A percentile compares a stretch with the other conserved stretches of the same genome.
Conservation (phyloP, 202 grass and related monocot species). For the Panicum hallii region DNA sequence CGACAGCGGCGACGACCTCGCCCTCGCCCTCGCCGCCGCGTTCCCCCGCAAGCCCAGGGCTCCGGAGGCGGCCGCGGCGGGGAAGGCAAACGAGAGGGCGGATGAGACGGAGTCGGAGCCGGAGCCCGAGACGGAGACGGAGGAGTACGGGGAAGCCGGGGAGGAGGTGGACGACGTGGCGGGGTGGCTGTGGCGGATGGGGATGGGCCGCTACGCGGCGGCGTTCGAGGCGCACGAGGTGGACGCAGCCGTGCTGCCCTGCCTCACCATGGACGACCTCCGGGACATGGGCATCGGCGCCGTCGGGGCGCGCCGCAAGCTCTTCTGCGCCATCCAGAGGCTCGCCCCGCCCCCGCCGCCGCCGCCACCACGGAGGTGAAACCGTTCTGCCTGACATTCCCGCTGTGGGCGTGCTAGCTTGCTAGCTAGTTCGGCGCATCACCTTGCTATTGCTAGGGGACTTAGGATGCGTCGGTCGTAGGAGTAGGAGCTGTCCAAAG, state of each 20-base stretch:
- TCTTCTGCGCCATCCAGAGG: conserved; percentile 78
- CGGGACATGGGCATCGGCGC: conserved; percentile 86
- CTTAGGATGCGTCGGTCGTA: conserved; percentile 18
- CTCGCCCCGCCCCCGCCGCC: conserved; percentile 16
- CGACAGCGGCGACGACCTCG: conserved; percentile 29
- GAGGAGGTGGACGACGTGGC: conserved; percentile 51
- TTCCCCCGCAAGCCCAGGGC: conserved; percentile 43
- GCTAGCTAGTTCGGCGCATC: background rate
- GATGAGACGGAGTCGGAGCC: background rate
- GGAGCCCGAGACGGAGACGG: background rate
- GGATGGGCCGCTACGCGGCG: conserved; percentile 61
- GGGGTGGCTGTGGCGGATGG: conserved; percentile 64
- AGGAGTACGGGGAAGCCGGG: conserved; percentile 16
- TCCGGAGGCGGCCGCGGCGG: background rate
- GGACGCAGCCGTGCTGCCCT: conserved; percentile 66
- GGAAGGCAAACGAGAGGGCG: background rate
- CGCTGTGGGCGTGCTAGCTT: background rate
- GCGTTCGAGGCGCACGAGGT: conserved; percentile 86
- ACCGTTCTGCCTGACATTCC: conserved; percentile 25
- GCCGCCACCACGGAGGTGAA: conserved; percentile 48
- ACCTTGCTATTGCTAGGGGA: background rate
- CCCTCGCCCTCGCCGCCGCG: conserved; percentile 39
- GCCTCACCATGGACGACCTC: conserved; percentile 84
- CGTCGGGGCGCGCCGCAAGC: conserved; percentile 78
- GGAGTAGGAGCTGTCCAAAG: conserved; percentile 29